Percentiles rank a stretch among this genome's conserved stretches.
Evolutionary conservation across 345 rosid species (phyloP).

Genomic region (Syzygium oleosum): DNA sequence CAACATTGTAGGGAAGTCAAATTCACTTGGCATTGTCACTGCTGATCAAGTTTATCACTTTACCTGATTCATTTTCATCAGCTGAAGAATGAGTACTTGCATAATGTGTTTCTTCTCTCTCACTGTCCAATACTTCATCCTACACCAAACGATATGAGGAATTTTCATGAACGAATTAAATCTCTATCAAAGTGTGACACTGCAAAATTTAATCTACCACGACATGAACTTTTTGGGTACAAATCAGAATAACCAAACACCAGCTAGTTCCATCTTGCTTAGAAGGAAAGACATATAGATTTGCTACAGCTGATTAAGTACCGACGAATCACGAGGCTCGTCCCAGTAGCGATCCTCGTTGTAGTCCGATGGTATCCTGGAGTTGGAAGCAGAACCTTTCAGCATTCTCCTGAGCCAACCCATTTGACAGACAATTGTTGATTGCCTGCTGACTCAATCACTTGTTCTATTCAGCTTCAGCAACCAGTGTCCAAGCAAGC

Average conservation of each 20-base stretch:
- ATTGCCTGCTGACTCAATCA: background rate
- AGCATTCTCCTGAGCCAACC: constrained; percentile 73
- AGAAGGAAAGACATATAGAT: background rate
- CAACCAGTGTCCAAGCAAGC: background rate
- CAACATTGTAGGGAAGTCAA: background rate
- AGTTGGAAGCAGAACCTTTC: constrained; percentile 40
- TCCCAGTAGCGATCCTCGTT: background rate
- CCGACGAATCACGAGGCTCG: background rate
- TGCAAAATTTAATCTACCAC: background rate
- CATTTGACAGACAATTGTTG: constrained; percentile 17
- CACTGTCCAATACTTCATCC: background rate
- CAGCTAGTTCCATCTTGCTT: background rate
- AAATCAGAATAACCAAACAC: background rate
- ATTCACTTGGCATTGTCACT: background rate
- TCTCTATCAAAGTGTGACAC: background rate
- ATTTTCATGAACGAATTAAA: background rate
- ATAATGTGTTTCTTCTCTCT: background rate
- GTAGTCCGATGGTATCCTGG: background rate
- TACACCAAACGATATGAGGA: background rate
- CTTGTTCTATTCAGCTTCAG: background rate
- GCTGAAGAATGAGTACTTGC: background rate
- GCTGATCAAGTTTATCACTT: background rate
- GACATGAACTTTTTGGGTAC: background rate
- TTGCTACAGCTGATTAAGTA: background rate
- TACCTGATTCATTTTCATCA: background rate